Evolutionary conservation across 2,329 filamentous ascomycete genomes (phyloP), one percentile per base, ranked within the genome.

Genomic region (Amesomyces nigricolor): DNA sequence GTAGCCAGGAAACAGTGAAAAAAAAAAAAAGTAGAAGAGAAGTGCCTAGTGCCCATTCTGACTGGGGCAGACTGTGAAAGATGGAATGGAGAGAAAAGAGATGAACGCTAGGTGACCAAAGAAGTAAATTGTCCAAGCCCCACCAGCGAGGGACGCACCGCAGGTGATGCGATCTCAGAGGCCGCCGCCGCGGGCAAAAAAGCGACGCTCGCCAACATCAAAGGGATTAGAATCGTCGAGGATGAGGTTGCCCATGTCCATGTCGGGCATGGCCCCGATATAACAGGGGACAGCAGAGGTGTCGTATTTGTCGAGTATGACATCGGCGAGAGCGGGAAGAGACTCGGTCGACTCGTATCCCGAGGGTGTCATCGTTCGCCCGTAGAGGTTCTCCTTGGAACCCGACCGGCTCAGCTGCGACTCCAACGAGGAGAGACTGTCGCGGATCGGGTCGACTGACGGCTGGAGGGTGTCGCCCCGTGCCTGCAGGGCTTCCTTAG

Each of bases 171-270:
- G 22, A 26, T 6, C 22, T 26, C 22, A 26, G 4, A 26, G 22
- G 22, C 22, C 22, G 4, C 22, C 22, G 4, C 22, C 22, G 22
- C 22, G 22, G 10, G 8, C 53, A 37, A 38, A 51, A 14, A 11
- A 35, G 32, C 53, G 43, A 8, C 53, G 54, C 6, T 57, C 49
- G 4, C 11, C 11, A 10, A 44, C 32, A 13, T 71, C 72, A 4
- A 70, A 68, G 58, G 32, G 32, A 35, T 35, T 35, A 4, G 32
- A 35, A 7, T 82, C 80, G 51, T 83, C 79, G n/a, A 84, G 71
- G 2, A 85, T 66, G 2, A 85, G 71, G 11, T 81, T 75, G 14
- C 80, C 81, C 45, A 85, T 82, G 50, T 82, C 81, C 81, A 85
- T 85, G 64, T 83, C 81, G 14, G 78, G 76, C 8, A 73, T 70